These are phyloP conservation scores for Botrytis elliptica DNA, from an alignment of 2,329 filamentous ascomycete species.

Conservation along the genomic window DNA sequence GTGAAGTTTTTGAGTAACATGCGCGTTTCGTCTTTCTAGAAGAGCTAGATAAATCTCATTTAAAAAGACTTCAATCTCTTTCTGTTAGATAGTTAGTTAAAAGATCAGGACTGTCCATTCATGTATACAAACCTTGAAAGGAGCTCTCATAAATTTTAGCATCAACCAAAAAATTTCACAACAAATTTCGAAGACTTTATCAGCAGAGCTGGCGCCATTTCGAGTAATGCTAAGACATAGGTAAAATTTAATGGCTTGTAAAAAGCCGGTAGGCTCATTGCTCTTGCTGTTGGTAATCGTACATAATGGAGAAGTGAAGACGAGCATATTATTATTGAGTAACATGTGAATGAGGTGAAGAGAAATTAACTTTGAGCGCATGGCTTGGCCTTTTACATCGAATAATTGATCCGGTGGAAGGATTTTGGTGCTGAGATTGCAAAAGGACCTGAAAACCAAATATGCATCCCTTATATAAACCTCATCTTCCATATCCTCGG, in stretches of 20 bases:
- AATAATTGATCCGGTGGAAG: constrained; percentile 87
- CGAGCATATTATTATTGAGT: constrained; percentile 86
- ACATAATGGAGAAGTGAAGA: constrained; percentile 88
- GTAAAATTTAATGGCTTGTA: constrained; percentile 96
- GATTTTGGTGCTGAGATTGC: constrained; percentile 92
- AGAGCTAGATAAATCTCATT: constrained; percentile 97
- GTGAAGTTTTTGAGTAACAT: constrained; percentile 86
- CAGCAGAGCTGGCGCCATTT: constrained; percentile 91
- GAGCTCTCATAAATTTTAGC: constrained; percentile 87
- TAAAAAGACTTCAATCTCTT: constrained; percentile 96
- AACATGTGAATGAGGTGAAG: constrained; percentile 94
- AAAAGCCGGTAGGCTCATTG: constrained; percentile 83
- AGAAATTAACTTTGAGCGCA: constrained; percentile 95
- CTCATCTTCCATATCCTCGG: constrained; percentile 76
- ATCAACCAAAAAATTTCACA: constrained; percentile 98
- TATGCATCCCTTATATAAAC: constrained; percentile 97
- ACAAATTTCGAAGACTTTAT: constrained; percentile 89
- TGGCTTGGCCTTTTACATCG: constrained; percentile 88
- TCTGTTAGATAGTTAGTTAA: constrained; percentile 50
- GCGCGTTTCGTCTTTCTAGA: constrained; percentile 81
- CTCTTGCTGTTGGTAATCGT: constrained; percentile 89
- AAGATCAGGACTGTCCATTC: not conserved
- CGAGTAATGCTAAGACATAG: constrained; percentile 91
- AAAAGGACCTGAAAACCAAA: constrained; percentile 94
- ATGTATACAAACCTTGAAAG: constrained; percentile 70